Evolutionary conservation across 2,329 filamentous ascomycete species (phyloP), one percentile per base, ranked within the genome.

Genomic region (Cordyceps farinosa): DNA sequence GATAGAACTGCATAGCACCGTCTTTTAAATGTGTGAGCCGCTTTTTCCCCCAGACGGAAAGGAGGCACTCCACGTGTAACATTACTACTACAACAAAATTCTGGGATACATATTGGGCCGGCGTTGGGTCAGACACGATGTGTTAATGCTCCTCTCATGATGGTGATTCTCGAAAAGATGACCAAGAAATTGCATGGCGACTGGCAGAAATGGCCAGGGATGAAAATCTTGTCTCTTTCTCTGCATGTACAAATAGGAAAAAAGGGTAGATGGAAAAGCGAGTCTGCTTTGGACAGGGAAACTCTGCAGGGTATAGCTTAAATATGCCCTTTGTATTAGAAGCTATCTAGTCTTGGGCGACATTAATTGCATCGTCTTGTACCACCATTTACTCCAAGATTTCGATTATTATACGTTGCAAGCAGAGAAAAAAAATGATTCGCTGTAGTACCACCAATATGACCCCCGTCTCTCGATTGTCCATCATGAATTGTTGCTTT

Each of bases 81-180:
- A 75, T 67, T 73, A 76, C 45, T 50, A 62, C 51, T 73, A 76
- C 45, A 55, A 62, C 51, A 44, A 61, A 54, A 42, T 56, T 69
- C 66, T 66, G 55, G 64, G 66, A 67, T 66, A 67, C 63, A 67
- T 66, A 61, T 60, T 65, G 67, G 69, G 69, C 70, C 67, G 75
- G 74, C 73, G 75, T 76, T 75, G 70, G 72, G 67, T 73, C 67
- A 15, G 40, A 65, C 69, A 67, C 54, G 67, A 66, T 77, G 75
- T 78, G 76, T 63, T 77, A 76, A 78, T 78, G 77, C 77, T 79
- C 78, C 77, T 72, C 76, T 79, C 77, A 79, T 72, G 76, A 79
- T 72, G 70, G 67, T 72, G 66, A 53, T 64, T 67, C 65, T 68
- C 55, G 5, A 50, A 58, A 61, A 51, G 34, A 56, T 45, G 47